These are phyloP conservation scores for Seminavis robusta DNA, from an alignment of 108 stramenopile species.

Conservation along the genomic window DNA sequence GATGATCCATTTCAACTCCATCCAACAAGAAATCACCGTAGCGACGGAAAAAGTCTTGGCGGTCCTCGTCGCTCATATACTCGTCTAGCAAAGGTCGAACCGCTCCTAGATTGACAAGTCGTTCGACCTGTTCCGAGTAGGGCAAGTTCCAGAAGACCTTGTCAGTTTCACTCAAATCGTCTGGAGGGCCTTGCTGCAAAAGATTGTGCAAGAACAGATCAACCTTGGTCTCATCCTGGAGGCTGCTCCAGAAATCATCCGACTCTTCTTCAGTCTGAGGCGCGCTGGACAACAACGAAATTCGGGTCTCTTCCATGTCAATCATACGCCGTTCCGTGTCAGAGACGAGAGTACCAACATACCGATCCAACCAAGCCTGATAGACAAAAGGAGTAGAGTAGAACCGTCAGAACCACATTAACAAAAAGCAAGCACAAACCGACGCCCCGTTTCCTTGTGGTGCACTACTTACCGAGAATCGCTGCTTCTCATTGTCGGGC, in stretches of 20 bases:
- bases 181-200: slow-evolving; percentile 6
- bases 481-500: slow-evolving; percentile 47
- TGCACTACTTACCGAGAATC: slow-evolving; percentile 58
- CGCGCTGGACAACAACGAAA: slow-evolving; percentile 57
- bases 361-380: slow-evolving; percentile 65
- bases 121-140: slow-evolving; percentile 52
- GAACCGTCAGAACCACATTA: not conserved
- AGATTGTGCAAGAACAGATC: slow-evolving; percentile 56
- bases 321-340: slow-evolving; percentile 43
- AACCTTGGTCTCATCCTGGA: slow-evolving; percentile 60
- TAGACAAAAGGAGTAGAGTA: slow-evolving; percentile 4
- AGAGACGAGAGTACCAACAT: slow-evolving; percentile 46
- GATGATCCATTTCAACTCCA: slow-evolving; percentile 72
- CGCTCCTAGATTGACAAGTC: slow-evolving; percentile 64
- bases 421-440: not conserved
- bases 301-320: slow-evolving; percentile 72
- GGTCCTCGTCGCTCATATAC: slow-evolving; percentile 52
- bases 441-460: not conserved
- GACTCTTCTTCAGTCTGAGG: slow-evolving; percentile 48
- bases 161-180: slow-evolving; percentile 9
- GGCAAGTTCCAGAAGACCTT: slow-evolving; percentile 56
- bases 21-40: slow-evolving; percentile 70
- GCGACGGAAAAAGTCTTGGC: slow-evolving; percentile 56
- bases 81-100: slow-evolving; percentile 78
- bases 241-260: slow-evolving; percentile 61